These are phyloP conservation scores for Xanthoconium purpureum DNA, from an alignment of 768 basidiomycete genomes.

Conservation along the genomic window DNA sequence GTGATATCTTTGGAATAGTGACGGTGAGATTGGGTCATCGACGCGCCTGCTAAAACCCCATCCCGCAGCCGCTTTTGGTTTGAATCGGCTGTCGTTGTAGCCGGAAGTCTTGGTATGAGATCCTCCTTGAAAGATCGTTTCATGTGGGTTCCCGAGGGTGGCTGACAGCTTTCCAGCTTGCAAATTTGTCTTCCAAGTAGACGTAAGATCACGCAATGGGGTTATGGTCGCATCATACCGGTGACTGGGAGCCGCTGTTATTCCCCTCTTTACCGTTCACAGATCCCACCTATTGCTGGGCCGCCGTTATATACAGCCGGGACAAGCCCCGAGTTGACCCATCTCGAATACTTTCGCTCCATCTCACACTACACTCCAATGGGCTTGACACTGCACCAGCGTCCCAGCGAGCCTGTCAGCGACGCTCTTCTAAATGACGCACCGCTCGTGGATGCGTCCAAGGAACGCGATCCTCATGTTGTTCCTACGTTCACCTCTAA, in stretches of 20 bases:
- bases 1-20: constrained; percentile 5
- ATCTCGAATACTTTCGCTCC: background rate
- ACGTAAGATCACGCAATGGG: constrained; percentile 35
- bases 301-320: constrained; percentile 6
- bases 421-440: background rate
- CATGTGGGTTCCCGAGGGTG: background rate
- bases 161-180: constrained; percentile 1
- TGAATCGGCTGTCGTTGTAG: background rate
- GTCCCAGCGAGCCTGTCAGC: background rate
- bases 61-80: too few relatives aligned
- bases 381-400: constrained; percentile 17
- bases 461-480: constrained; percentile 49
- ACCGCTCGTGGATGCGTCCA: background rate
- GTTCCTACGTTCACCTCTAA: constrained; percentile 49
- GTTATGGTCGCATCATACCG: constrained; percentile 14
- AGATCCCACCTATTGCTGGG: background rate
- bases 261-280: background rate
- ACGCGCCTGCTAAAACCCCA: background rate
- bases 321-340: background rate
- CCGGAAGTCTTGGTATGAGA: background rate
- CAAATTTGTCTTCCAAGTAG: constrained; percentile 7
- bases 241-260: background rate
- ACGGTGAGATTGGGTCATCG: background rate
- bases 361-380: constrained; percentile 4
- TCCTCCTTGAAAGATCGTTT: background rate